Percentiles rank a stretch among this genome's conserved stretches.
phyloP scores from a whole-genome alignment of 2,329 filamentous ascomycete species.

The Fusarium avenaceum region DNA sequence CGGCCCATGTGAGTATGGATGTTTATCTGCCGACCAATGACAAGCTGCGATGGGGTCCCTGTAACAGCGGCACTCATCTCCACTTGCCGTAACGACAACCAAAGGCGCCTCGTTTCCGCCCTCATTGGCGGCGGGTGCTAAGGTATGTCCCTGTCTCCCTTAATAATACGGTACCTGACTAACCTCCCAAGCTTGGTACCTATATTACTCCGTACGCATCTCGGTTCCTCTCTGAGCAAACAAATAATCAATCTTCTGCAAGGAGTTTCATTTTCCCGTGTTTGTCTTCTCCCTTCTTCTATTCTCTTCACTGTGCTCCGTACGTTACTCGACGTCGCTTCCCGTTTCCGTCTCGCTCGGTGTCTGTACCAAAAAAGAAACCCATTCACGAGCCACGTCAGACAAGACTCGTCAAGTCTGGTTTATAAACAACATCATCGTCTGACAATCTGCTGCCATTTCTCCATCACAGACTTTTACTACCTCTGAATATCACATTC shows the following conservation, averaged over 20 bases:
- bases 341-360: constrained; percentile 25
- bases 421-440: constrained; percentile 17
- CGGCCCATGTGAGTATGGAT: constrained; percentile 3
- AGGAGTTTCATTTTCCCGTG: constrained; percentile 32
- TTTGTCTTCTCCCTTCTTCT: constrained; percentile 11
- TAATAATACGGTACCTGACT: constrained; percentile 18
- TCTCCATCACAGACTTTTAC: constrained; percentile 1
- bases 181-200: background rate
- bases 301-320: constrained; percentile 1
- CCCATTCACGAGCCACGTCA: constrained; percentile 21
- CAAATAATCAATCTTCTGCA: constrained; percentile 9
- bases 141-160: constrained; percentile 18
- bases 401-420: constrained; percentile 27
- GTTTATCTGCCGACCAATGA: constrained; percentile 28
- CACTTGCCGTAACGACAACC: constrained; percentile 35
- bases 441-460: background rate
- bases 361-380: constrained; percentile 17
- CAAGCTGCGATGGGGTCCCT: background rate
- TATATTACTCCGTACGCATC: background rate
- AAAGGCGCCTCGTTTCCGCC: background rate
- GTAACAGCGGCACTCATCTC: constrained; percentile 24
- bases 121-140: background rate
- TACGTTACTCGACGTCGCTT: constrained; percentile 15
- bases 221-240: constrained; percentile 17
- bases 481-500: background rate